Evolutionary conservation across 768 basidiomycete genomes (phyloP), one percentile per base, ranked within the genome.

Genomic region (Lactifluus volemus): DNA sequence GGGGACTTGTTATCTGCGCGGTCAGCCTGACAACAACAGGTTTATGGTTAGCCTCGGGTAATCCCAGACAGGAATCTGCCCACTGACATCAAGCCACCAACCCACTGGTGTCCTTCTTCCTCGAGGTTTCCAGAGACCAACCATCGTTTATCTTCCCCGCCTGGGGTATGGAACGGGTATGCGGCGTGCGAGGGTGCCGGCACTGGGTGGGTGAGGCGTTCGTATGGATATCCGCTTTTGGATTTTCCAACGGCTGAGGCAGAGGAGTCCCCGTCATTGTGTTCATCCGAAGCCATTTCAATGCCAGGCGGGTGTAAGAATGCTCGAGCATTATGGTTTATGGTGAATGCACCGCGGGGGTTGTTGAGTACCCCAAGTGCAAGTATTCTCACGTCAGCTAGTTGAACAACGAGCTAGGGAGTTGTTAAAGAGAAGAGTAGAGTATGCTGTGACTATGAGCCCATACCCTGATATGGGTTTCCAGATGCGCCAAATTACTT

Each of bases 131-230:
- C 79, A 11, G 74, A 73, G 25, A 74, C 76, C 25, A 79, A 58
- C 86, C 88, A 86, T 29, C 86, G 80, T 63, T 76, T 77, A 70
- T 90, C 88, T 32, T 76, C 76, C 11, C 84, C 88, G 1, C 88
- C 85, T 0, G 83, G 79, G 11, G 89, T 89, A 67, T 80, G 83
- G 67, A 85, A 84, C 12, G 89, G 90, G 72, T 90, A 92, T 54
- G 84, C 81, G 17, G 70, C 65, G 68, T 89, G 82, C 4, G 74
- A 75, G 14, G 64, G 67, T 4, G 80, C 74, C 36, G 90, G 89
- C 17, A 77, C 69, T 4, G 89, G 89, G 56, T 80, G 75, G 11
- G 70, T 76, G 57, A 88, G 72, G 32, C 75, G 68, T 66, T 81
- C 80, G 29, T 67, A 30, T 11, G 41, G 47, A 32, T 42, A 32